These are phyloP conservation scores for Pichia scutulata DNA, from an alignment of 805 yeast genomes.

Conservation along the genomic window DNA sequence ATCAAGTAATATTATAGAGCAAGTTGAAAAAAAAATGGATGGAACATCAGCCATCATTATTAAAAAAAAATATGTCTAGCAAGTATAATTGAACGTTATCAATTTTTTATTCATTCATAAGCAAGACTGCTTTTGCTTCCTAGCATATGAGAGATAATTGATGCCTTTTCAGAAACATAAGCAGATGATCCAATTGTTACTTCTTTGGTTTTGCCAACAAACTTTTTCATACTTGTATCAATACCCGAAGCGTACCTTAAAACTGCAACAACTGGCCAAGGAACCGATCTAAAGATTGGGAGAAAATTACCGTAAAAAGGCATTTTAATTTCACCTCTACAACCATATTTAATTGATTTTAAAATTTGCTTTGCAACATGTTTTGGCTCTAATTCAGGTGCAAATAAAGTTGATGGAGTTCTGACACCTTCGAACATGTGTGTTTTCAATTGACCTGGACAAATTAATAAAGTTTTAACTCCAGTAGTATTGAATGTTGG, in stretches of 20 bases:
- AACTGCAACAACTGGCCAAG: constrained; percentile 59
- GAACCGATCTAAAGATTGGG: constrained; percentile 63
- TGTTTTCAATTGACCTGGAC: constrained; percentile 85
- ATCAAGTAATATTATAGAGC: not conserved
- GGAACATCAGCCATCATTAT: no score
- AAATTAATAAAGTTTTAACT: constrained; percentile 65
- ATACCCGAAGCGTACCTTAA: constrained; percentile 58
- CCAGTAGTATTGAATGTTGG: constrained; percentile 40
- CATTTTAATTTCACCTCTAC: constrained; percentile 57
- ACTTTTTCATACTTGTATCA: constrained; percentile 40
- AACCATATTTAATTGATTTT: constrained; percentile 49
- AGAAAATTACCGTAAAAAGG: constrained; percentile 74
- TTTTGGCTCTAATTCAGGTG: constrained; percentile 72
- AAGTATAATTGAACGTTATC: not conserved
- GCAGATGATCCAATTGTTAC: constrained; percentile 1
- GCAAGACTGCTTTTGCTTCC: not conserved
- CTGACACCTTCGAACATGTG: constrained; percentile 61
- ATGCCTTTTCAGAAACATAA: constrained; percentile 1
- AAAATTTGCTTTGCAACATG: constrained; percentile 56
- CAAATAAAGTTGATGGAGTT: constrained; percentile 65
- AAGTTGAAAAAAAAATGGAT: not conserved
- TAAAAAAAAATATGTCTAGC: not conserved
- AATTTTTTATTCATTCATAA: not conserved
- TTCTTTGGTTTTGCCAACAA: constrained; percentile 17
- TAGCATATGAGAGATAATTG: not conserved